Evolutionary conservation across 2,329 filamentous ascomycete genomes (phyloP), one percentile per base, ranked within the genome.

Genomic region (Colletotrichum sojae): DNA sequence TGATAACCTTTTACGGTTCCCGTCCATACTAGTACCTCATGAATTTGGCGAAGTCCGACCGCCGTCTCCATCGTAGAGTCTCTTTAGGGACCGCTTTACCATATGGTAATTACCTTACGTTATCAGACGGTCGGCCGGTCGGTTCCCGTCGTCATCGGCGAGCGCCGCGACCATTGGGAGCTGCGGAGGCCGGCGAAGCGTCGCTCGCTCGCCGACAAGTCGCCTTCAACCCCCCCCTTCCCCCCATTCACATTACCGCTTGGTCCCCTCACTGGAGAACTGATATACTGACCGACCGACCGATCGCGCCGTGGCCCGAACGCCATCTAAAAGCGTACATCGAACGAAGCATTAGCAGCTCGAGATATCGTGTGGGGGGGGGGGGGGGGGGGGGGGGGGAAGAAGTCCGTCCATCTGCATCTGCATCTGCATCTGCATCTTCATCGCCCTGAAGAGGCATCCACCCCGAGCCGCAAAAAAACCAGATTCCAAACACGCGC

Each of bases 141-240:
- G 31, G 31, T 36, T 22, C 31, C 31, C 51, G 25, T 36, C 48
- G 56, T 16, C 40, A 43, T 66, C 62, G 66, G 66, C 66, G 62
- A 69, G 22, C 55, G 61, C 66, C 66, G 61, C 52, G 31, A 46
- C 36, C 51, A 12, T 6, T 40, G n/a, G 43, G 22, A 55, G 39
- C 20, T 25, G 39, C 62, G 62, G 66, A 66, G 45, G 61, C 51
- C 66, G 43, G 66, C 66, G 66, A 69, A 56, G 66, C 51, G 55
- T 55, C 48, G 18, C 40, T 20, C 18, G 46, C 31, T 51, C 6
- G 48, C 8, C 48, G 31, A 36, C 49, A 36, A 45, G 18, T 10
- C 4, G 6, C 10, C 16, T 40, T 10, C 6, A 31, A 6, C 6
- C 5, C 22, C 6, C 27, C 22, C 13, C n/a, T n/a, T n/a, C n/a